Evolutionary conservation across 1,284 basidiomycete species (phyloP), one percentile per base, ranked within the genome.

Genomic region (Golubevia pallescens): DNA sequence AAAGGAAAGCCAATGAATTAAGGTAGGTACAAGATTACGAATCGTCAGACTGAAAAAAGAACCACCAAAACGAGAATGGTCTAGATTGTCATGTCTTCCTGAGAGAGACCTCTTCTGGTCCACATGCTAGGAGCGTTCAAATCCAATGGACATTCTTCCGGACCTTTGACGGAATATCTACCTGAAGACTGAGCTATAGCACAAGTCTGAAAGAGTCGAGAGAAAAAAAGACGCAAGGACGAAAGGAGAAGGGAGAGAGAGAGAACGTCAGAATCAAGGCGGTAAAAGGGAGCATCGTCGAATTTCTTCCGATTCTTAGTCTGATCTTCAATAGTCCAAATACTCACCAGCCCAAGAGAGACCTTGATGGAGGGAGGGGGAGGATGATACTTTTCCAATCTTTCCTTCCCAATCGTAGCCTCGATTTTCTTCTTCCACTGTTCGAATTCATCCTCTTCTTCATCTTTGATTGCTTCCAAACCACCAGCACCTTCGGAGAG

Each of bases 61-160:
- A n/a, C n/a, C n/a, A n/a, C n/a, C n/a, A 38, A 38, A 38, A 38
- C 3, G 34, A 38, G 5, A 38, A 38, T 38, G 34, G 34, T 38
- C 34, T 58, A 67, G 1, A 65, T 60, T 61, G 57, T 64, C 2
- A 68, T 23, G 20, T 68, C 42, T 38, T 68, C 66, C 16, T 62
- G 63, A 60, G 53, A 16, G 7, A 68, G 58, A 58, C 66, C 66
- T 59, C 66, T 57, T 34, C 66, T 51, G 21, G 66, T 68, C 66
- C 66, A 68, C 66, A 68, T 68, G 48, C 54, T 68, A n/a, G 66
- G 61, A 60, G 62, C 61, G 32, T 68, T 68, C 48, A 68, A 63
- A 55, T 68, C 66, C 24, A 68, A 56, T 34, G 38, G 4, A 3
- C 66, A 59, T 24, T 57, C 32, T 19, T 64, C 62, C n/a, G 34